These are phyloP conservation scores for Leccinum broughii DNA, from an alignment of 768 basidiomycete genomes.

Conservation along the genomic window DNA sequence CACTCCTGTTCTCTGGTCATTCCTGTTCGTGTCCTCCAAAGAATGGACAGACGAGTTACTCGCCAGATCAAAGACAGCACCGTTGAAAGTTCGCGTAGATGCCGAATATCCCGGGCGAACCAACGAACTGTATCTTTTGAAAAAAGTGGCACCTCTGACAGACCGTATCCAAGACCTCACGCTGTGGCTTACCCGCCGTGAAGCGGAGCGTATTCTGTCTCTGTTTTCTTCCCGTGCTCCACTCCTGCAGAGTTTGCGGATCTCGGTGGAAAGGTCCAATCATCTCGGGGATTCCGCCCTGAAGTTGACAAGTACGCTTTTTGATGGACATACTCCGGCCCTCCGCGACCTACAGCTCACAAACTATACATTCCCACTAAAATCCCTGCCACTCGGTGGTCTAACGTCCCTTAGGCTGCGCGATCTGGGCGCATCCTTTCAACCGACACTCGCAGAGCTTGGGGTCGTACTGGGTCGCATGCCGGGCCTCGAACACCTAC, in stretches of 20 bases:
- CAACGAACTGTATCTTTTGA: conserved; percentile 32
- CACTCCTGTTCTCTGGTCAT: conserved; percentile 43
- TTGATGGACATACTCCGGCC: conserved; percentile 34
- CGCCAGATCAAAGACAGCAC: conserved; percentile 43
- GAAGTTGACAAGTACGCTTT: conserved; percentile 27
- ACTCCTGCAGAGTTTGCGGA: conserved; percentile 33
- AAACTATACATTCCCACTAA: conserved; percentile 38
- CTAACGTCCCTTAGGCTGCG: conserved; percentile 41
- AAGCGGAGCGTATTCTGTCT: conserved; percentile 28
- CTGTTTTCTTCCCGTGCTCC: conserved; percentile 30
- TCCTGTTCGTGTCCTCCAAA: conserved; percentile 34
- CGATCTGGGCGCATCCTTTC: conserved; percentile 24
- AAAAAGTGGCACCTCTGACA: conserved; percentile 33
- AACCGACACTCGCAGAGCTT: conserved; percentile 35
- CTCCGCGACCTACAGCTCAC: conserved; percentile 39
- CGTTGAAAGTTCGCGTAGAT: conserved; percentile 24
- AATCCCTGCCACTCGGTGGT: conserved; percentile 35
- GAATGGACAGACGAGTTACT: conserved; percentile 45
- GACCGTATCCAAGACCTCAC: conserved; percentile 37
- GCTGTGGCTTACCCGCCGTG: conserved; percentile 22
- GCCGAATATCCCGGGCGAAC: conserved; percentile 30
- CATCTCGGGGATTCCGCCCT: conserved; percentile 21
- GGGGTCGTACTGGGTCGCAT: conserved; percentile 35
- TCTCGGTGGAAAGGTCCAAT: conserved; percentile 20
- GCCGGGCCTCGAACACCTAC: conserved; percentile 35